Base-by-base conservation (phyloP, 2,329 filamentous ascomycete genomes). In the Didymella lethalis region DNA sequence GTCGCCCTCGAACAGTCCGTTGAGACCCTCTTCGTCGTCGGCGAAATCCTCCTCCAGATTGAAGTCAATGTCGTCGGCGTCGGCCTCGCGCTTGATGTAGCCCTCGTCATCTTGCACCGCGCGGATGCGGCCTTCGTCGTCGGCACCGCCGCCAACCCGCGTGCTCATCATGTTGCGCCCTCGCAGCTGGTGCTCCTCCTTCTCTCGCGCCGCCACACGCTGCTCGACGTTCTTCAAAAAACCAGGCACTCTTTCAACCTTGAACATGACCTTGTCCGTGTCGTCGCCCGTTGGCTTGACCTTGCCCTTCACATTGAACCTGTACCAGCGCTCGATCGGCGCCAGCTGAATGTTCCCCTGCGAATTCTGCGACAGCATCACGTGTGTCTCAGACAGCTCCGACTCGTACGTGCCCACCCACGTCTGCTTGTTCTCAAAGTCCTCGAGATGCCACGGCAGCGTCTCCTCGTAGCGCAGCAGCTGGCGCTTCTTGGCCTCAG, bases 241-340 rank as follows among this genome's bases (percentile, higher is more conserved):
- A 52, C 91, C 86, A 20, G 90, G 88, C 46, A 90, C 86, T 59
- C 89, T 89, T 75, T 92, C 92, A n/a, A 66, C 64, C 76, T 91
- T 90, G 59, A 85, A 88, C 89, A 96, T 92, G 56, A 88, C 83
- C 54, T 89, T 91, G 75, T 97, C 93, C 0, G 91, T 89, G 75
- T 98, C 93, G 0, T 97, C 89, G 62, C 97, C 93, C 11, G 93
- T 86, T 0, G 88, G 85, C 73, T 95, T 94, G 11, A 89, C 86
- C 54, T 92, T 90, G 64, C 78, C 73, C 74, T 94, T 94, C 43
- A 89, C 84, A 4, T 86, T 88, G 74, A 97, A 96, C 55, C 88
- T 90, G 80, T 99, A 99, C 89, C 91, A 97, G 72, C 97, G 97
- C 78, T 99, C 94, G 18, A 98, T 80, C 0, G 96, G 96, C 2